Percentiles rank a stretch among this genome's conserved stretches.
Conservation (phyloP, 2,329 filamentous ascomycete genomes). For the Colletotrichum horii region DNA sequence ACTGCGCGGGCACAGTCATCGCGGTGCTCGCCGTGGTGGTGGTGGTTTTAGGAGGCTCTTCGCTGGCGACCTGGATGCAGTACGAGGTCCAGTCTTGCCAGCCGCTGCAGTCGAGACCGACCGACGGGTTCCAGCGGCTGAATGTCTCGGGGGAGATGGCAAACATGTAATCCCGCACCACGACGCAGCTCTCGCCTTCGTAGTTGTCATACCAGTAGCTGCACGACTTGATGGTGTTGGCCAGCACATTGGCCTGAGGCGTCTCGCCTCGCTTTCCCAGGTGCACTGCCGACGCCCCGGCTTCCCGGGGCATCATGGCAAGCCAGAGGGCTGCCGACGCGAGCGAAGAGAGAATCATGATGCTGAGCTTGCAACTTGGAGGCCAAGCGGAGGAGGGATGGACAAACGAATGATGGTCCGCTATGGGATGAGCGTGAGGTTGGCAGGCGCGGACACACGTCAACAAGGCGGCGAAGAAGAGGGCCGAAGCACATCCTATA, state of each 20-base stretch:
- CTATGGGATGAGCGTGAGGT: neutral
- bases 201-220: slow-evolving; percentile 19
- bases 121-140: slow-evolving; percentile 27
- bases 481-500: neutral
- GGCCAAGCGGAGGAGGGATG: neutral
- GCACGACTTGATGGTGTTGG: neutral
- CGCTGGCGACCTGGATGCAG: slow-evolving; percentile 26
- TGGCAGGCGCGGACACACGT: neutral
- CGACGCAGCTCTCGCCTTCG: slow-evolving; percentile 12
- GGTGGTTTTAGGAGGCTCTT: neutral
- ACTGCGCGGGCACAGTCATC: slow-evolving; percentile 3
- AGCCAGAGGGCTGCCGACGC: neutral
- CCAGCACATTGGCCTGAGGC: neutral
- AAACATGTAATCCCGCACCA: slow-evolving; percentile 6
- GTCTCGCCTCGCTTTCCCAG: neutral
- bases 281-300: neutral
- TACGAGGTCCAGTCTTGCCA: slow-evolving; percentile 25
- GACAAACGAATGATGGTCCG: neutral
- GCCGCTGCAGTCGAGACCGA: slow-evolving; percentile 24
- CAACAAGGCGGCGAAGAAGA: neutral
- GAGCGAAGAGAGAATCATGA: neutral
- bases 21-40: slow-evolving; percentile 15
- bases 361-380: neutral
- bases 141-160: slow-evolving; percentile 22
- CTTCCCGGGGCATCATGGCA: neutral